phyloP scores from a whole-genome alignment of 2,329 filamentous ascomycete genomes.

The Exophiala sp. region DNA sequence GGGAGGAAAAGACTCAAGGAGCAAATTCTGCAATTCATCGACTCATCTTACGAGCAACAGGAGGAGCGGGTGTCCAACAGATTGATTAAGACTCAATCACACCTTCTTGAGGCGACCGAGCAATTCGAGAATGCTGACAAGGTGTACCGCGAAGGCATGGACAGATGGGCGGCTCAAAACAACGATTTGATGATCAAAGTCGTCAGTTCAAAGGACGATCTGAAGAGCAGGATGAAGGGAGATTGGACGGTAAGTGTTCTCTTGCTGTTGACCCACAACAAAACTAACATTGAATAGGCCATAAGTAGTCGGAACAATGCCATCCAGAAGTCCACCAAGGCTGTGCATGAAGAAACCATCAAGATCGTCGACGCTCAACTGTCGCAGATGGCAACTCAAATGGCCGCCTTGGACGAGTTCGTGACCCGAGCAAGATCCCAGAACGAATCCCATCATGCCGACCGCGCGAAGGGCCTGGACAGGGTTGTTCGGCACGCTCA shows the following conservation, averaged over 20 bases:
- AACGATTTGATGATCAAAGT: slow-evolving; percentile 64
- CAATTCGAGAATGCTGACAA: slow-evolving; percentile 60
- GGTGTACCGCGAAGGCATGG: slow-evolving; percentile 65
- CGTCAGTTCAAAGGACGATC: slow-evolving; percentile 63
- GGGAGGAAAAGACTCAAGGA: slow-evolving; percentile 69
- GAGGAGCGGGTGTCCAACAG: slow-evolving; percentile 63
- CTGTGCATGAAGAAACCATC: slow-evolving; percentile 84
- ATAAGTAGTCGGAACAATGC: slow-evolving; percentile 75
- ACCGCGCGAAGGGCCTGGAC: slow-evolving; percentile 61
- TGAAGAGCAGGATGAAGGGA: slow-evolving; percentile 76
- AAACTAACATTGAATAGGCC: slow-evolving; percentile 40
- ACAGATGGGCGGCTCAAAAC: slow-evolving; percentile 65
- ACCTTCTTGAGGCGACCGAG: slow-evolving; percentile 59
- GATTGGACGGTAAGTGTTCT: slow-evolving; percentile 67
- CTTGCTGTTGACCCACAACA: neutral
- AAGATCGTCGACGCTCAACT: slow-evolving; percentile 86
- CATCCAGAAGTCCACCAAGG: slow-evolving; percentile 75
- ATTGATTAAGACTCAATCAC: slow-evolving; percentile 57
- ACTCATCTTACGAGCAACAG: slow-evolving; percentile 65
- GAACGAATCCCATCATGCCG: slow-evolving; percentile 69
- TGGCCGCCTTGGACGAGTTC: slow-evolving; percentile 85
- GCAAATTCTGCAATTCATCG: slow-evolving; percentile 73
- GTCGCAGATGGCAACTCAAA: slow-evolving; percentile 77
- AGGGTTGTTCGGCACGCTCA: slow-evolving; percentile 46
- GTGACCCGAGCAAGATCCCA: slow-evolving; percentile 73